A percentile compares a stretch with the other conserved stretches of the same genome.
Evolutionary conservation across 495 filamentous ascomycete genomes (phyloP).

Genomic region (Sordaria brevicollis): DNA sequence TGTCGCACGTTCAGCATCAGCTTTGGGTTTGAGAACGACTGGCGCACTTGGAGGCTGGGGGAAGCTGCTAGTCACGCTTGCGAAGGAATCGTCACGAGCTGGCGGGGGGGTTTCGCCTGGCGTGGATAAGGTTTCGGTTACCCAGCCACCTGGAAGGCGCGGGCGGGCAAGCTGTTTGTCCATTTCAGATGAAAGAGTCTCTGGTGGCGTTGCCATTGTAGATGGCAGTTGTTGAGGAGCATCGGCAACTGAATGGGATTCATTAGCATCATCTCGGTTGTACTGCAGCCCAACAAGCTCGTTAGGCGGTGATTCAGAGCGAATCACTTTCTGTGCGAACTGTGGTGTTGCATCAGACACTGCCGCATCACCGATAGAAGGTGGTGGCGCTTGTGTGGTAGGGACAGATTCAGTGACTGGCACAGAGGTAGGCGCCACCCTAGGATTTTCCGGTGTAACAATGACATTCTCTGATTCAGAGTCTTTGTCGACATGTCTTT

Average conservation of each 20-base stretch:
- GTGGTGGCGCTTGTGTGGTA: not conserved
- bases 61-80: not conserved
- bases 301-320: constrained; percentile 1
- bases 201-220: constrained; percentile 5
- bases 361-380: not conserved
- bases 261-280: constrained; percentile 2
- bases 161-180: constrained; percentile 41
- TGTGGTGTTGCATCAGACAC: constrained; percentile 3
- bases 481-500: not conserved
- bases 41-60: not conserved
- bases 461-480: not conserved
- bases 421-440: not conserved
- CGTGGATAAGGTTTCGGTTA: constrained; percentile 41
- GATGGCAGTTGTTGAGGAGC: constrained; percentile 5
- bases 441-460: not conserved
- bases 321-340: not conserved
- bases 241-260: not conserved
- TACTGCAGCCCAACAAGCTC: constrained; percentile 3
- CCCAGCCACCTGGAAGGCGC: constrained; percentile 55
- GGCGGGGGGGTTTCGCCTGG: constrained; percentile 16
- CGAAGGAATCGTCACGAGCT: constrained; percentile 1
- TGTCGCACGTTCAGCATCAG: not conserved
- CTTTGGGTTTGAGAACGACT: not conserved
- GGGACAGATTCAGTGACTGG: not conserved
- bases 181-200: constrained; percentile 10